Evolutionary conservation across 345 rosid species (phyloP).

Genomic region (Limnanthes douglasii): DNA sequence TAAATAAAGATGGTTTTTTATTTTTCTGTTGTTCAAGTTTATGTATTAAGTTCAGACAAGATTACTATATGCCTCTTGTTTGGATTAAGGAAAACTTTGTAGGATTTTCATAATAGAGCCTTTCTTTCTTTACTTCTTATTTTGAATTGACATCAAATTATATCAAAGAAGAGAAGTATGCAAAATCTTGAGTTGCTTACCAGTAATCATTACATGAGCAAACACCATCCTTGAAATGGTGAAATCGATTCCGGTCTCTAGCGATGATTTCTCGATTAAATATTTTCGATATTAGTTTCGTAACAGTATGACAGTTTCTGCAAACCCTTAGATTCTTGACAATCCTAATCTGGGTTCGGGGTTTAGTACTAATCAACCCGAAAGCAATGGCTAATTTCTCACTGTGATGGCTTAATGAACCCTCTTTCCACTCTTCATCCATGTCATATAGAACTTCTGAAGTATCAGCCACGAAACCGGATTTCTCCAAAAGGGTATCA

Average conservation of each 20-base stretch:
- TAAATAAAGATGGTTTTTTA: constrained; percentile 11
- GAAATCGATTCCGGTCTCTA: constrained; percentile 64
- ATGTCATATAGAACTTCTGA: constrained; percentile 58
- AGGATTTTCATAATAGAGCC: no score
- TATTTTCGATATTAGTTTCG: constrained; percentile 57
- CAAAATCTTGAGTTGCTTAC: no score
- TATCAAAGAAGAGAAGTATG: no score
- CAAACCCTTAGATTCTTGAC: constrained; percentile 79
- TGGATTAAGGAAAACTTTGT: no score
- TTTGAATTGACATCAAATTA: no score
- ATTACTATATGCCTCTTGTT: no score
- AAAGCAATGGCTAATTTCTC: constrained; percentile 73
- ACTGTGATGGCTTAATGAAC: constrained; percentile 57
- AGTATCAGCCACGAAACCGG: constrained; percentile 53
- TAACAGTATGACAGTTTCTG: constrained; percentile 58
- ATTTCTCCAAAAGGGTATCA: constrained; percentile 27
- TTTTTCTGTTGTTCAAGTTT: no score
- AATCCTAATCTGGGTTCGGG: constrained; percentile 58
- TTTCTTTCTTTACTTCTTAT: no score
- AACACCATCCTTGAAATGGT: constrained; percentile 55
- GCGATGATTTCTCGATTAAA: constrained; percentile 69
- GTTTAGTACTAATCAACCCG: constrained; percentile 65
- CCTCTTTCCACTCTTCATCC: constrained; percentile 68
- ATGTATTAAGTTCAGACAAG: no score
- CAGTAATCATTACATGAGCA: constrained; percentile 76